Conservation (phyloP, 441 rosid genomes). For the Cnidoscolus chayamansa region DNA sequence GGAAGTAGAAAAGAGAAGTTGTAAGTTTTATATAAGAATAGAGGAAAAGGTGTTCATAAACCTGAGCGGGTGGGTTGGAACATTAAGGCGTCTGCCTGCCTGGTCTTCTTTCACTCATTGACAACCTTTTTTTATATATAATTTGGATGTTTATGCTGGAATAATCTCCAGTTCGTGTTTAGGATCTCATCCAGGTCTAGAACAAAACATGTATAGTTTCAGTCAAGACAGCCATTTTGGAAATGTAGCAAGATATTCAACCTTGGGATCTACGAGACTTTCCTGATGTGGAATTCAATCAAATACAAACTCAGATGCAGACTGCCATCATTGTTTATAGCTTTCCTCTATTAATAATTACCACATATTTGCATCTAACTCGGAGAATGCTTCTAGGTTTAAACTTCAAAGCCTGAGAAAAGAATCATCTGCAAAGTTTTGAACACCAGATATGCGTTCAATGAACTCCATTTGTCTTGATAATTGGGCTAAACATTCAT, state of each 20-base stretch:
- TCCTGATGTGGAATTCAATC: background rate
- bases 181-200: background rate
- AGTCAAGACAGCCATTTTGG: background rate
- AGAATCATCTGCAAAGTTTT: conserved; percentile 18
- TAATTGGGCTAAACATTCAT: conserved; percentile 53
- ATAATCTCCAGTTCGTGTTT: conserved; percentile 1
- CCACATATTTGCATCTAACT: background rate
- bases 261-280: background rate
- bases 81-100: background rate
- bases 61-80: background rate
- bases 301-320: background rate
- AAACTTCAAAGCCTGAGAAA: conserved; percentile 23
- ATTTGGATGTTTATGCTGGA: conserved; percentile 1
- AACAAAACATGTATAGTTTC: background rate
- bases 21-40: background rate
- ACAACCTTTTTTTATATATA: background rate
- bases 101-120: background rate
- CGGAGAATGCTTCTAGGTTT: conserved; percentile 4
- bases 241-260: background rate
- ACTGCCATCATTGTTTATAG: background rate
- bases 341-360: background rate
- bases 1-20: background rate
- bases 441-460: conserved; percentile 15
- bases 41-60: background rate
- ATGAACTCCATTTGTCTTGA: conserved; percentile 40